Base-by-base conservation (phyloP, 805 yeast species). In the Torulaspora delbrueckii region DNA sequence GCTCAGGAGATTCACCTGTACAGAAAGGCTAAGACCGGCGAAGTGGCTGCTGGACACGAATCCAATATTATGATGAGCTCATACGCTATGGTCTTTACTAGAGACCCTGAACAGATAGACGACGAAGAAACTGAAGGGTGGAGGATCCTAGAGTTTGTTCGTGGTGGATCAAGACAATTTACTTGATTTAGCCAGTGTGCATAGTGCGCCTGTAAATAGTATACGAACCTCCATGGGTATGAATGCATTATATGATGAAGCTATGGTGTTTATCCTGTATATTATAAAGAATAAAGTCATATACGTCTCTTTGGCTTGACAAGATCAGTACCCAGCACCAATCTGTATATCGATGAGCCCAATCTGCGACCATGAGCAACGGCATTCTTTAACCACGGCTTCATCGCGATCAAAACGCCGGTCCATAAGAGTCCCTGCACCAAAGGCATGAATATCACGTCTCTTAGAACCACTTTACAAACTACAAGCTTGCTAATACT, bases 81-180 rank as follows among this genome's bases (percentile, higher is more conserved):
- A n/a, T 93, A 93, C 65, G 98, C 96, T 33, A 80, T 93, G 89
- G 99, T 91, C 18, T 73, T 93, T 57, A 89, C 99, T 14, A 81
- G 99, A 67, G 73, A 86, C 42, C 89, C 96, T 3, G 99, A 90
- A 67, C 89, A 90, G 50, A 80, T 93, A 61, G 96, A 82, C 52
- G 86, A 93, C 65, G 76, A 78, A 43, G 90, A 82, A 60, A 93
- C 99, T 19, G 96, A 87, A 62, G 99, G 99, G 27, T 93, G 99
- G 99, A 87, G 86, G 72, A 81, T 93, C 45, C 68, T 91, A 60
- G 98, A 91, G 71, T 86, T 91, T 64, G 96, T 87, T 40, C 82
- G 96, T 62, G 96, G 96, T 56, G 91, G 88, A 35, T 83, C 96
- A 31, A 82, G 96, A 70, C 84, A 82, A 49, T 89, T 84, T 78